Conservation (phyloP, 345 rosid genomes). For the Pugionium dolabratum region DNA sequence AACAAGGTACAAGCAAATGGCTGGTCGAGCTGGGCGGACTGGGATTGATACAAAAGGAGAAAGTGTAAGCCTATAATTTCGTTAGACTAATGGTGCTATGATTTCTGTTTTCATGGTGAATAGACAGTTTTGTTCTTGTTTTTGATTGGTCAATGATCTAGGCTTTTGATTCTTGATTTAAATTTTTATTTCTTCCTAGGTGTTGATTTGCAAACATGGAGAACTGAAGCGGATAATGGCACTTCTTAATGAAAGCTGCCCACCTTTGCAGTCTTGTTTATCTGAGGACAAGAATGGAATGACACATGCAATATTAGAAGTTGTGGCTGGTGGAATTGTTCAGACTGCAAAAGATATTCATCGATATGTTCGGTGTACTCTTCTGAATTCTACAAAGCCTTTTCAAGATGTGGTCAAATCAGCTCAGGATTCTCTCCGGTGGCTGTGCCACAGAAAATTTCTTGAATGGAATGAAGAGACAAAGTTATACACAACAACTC, state of each 20-base stretch:
- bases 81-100: not conserved
- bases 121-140: constrained; percentile 17
- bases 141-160: constrained; percentile 16
- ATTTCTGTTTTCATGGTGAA: not conserved
- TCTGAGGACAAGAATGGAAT: constrained; percentile 98
- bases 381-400: constrained; percentile 92
- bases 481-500: constrained; percentile 76
- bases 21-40: constrained; percentile 99
- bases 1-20: constrained; percentile 98
- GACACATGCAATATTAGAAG: constrained; percentile 99
- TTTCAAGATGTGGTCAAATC: constrained; percentile 94
- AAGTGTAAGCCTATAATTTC: constrained; percentile 66
- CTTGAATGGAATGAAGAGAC: constrained; percentile 95
- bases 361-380: constrained; percentile 95
- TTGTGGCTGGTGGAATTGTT: constrained; percentile 97
- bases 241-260: constrained; percentile 82
- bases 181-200: constrained; percentile 48
- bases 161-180: constrained; percentile 28
- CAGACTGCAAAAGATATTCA: constrained; percentile 89
- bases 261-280: constrained; percentile 88
- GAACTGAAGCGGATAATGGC: constrained; percentile 80
- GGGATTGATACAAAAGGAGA: constrained; percentile 98
- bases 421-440: constrained; percentile 96
- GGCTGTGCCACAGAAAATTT: constrained; percentile 90
- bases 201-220: constrained; percentile 81